phyloP scores from a whole-genome alignment of 1,284 basidiomycete genomes.

The Cutaneotrichosporon sp. region DNA sequence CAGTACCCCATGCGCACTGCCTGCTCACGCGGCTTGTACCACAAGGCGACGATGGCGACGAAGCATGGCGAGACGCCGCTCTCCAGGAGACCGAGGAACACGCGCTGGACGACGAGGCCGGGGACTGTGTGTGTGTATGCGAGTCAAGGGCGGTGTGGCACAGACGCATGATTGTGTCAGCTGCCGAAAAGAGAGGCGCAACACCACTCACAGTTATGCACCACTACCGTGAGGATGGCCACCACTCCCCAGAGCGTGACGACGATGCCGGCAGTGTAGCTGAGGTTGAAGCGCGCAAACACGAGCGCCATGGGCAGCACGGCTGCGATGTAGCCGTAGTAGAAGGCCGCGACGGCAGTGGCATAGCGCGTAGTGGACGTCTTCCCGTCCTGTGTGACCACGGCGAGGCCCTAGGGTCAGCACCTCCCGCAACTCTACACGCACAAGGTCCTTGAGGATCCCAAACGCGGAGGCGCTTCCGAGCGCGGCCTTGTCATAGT shows the following conservation, averaged over 20 bases:
- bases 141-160: not conserved
- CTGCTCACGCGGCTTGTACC: constrained; percentile 57
- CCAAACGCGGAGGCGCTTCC: constrained; percentile 58
- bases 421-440: constrained; percentile 1
- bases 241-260: constrained; percentile 56
- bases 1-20: constrained; percentile 53
- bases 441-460: constrained; percentile 55
- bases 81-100: constrained; percentile 57
- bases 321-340: constrained; percentile 57
- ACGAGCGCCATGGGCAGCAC: constrained; percentile 55
- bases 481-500: constrained; percentile 58
- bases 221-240: constrained; percentile 57
- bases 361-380: constrained; percentile 48
- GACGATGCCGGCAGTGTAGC: constrained; percentile 42
- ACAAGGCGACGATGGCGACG: constrained; percentile 56
- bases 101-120: constrained; percentile 57
- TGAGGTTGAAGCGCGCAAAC: constrained; percentile 55
- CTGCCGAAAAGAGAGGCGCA: not conserved
- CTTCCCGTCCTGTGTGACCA: constrained; percentile 45
- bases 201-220: constrained; percentile 30
- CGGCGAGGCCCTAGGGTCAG: constrained; percentile 34
- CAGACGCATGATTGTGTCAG: not conserved
- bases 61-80: constrained; percentile 58
- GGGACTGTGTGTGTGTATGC: constrained; percentile 27
- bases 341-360: constrained; percentile 55